Evolutionary conservation across 192 early-diverging fungal genomes (phyloP).

Genomic region (Rhizophagus sp.): DNA sequence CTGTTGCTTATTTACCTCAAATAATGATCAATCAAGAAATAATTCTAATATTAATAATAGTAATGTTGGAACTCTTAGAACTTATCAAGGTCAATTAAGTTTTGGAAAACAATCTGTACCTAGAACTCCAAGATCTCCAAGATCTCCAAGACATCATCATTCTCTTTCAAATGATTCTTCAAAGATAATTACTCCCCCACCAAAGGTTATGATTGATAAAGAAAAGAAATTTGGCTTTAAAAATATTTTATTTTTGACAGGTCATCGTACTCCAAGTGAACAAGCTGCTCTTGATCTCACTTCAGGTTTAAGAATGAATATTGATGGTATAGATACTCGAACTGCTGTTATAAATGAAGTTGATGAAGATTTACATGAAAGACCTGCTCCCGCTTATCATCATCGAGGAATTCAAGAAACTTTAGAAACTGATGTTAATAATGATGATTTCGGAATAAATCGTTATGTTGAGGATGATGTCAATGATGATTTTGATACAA

Average conservation of each 20-base stretch:
- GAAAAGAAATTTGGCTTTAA: background rate
- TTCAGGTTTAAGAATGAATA: background rate
- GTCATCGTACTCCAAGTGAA: slow-evolving; percentile 26
- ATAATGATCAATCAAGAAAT: background rate
- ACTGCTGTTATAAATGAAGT: background rate
- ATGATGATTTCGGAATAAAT: background rate
- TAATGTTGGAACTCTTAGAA: background rate
- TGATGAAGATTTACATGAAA: background rate
- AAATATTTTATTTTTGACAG: slow-evolving; percentile 3
- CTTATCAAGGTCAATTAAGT: background rate
- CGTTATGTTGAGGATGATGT: too few species aligned
- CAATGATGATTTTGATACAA: background rate
- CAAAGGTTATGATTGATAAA: background rate
- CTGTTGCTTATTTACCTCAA: background rate
- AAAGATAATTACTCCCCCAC: background rate
- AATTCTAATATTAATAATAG: background rate
- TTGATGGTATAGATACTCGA: background rate
- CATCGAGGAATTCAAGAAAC: background rate
- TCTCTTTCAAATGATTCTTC: background rate
- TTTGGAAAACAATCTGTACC: background rate
- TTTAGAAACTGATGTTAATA: background rate
- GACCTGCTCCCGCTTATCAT: background rate
- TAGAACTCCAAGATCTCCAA: too few species aligned
- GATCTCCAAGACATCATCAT: too few species aligned
- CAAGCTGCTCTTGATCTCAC: slow-evolving; percentile 15